These are phyloP conservation scores for Torrubiella hemipterigena DNA, from an alignment of 2,329 filamentous ascomycete species.

Conservation along the genomic window DNA sequence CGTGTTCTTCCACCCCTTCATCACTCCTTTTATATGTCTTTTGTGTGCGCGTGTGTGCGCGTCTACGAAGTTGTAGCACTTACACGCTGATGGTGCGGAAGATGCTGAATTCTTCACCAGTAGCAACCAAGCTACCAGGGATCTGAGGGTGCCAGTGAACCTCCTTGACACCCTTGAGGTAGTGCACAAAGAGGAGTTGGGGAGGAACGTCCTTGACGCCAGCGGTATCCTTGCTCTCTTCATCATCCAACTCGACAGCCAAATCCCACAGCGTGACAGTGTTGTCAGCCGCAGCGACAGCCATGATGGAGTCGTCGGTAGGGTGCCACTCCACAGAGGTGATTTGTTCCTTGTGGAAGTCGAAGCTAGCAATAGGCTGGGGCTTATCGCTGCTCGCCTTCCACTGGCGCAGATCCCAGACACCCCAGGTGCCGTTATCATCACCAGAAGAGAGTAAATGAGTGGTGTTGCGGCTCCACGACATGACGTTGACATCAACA, in stretches of 20 bases:
- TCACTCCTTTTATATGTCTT: too few relatives aligned
- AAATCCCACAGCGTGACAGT: conserved; percentile 95
- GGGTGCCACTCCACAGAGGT: conserved; percentile 97
- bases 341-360: conserved; percentile 93
- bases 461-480: conserved; percentile 79
- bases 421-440: conserved; percentile 86
- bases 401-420: conserved; percentile 96
- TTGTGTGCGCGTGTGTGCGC: too few relatives aligned
- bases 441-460: conserved; percentile 87
- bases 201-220: conserved; percentile 85
- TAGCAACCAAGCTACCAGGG: conserved; percentile 77
- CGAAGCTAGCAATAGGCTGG: conserved; percentile 81
- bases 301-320: conserved; percentile 89
- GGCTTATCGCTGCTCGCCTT: conserved; percentile 53
- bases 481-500: conserved; percentile 90
- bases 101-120: conserved; percentile 78
- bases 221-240: conserved; percentile 83
- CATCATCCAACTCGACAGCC: conserved; percentile 90
- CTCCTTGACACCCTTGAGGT: conserved; percentile 90
- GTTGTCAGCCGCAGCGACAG: conserved; percentile 84
- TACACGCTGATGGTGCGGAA: conserved; percentile 77
- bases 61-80: too few relatives aligned
- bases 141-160: conserved; percentile 97
- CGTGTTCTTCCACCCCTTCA: too few relatives aligned
- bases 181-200: conserved; percentile 92